These are phyloP conservation scores for Colletotrichum cuscutae DNA, from an alignment of 2,329 filamentous ascomycete species.

Conservation along the genomic window DNA sequence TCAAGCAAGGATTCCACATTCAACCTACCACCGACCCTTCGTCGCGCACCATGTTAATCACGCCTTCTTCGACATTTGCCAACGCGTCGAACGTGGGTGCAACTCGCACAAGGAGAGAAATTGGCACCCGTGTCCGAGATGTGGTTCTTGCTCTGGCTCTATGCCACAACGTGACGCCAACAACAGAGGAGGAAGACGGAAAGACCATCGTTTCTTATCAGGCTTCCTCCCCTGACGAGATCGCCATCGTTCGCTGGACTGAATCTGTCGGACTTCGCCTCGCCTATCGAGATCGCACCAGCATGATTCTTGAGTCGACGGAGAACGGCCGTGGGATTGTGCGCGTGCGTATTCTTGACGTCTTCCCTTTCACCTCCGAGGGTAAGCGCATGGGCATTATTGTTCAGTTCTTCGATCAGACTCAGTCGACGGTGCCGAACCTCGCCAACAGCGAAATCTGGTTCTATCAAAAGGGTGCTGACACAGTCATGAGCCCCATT, in stretches of 20 bases:
- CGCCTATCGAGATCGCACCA: constrained; percentile 85
- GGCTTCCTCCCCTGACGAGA: constrained; percentile 96
- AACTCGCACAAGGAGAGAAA: constrained; percentile 90
- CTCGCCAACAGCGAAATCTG: constrained; percentile 82
- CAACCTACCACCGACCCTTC: constrained; percentile 56
- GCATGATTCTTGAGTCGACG: constrained; percentile 83
- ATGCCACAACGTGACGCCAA: constrained; percentile 97
- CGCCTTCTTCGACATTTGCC: constrained; percentile 77
- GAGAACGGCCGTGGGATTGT: constrained; percentile 80
- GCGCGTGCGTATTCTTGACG: constrained; percentile 86
- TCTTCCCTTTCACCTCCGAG: constrained; percentile 98
- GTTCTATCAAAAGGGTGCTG: constrained; percentile 98
- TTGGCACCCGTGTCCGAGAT: constrained; percentile 91
- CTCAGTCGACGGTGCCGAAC: constrained; percentile 56
- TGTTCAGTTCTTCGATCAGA: constrained; percentile 80
- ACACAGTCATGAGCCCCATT: constrained; percentile 97
- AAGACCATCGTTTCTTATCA: constrained; percentile 86
- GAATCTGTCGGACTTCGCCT: constrained; percentile 90
- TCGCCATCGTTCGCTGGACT: constrained; percentile 96
- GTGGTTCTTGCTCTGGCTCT: constrained; percentile 91
- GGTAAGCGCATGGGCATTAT: constrained; percentile 99
- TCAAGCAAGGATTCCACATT: constrained; percentile 82
- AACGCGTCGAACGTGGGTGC: constrained; percentile 70
- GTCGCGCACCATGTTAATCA: constrained; percentile 68
- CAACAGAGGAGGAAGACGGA: constrained; percentile 84